A percentile compares a stretch with the other conserved stretches of the same genome.
phyloP scores from a whole-genome alignment of 495 filamentous ascomycete species.

The Penicillium coffeae region DNA sequence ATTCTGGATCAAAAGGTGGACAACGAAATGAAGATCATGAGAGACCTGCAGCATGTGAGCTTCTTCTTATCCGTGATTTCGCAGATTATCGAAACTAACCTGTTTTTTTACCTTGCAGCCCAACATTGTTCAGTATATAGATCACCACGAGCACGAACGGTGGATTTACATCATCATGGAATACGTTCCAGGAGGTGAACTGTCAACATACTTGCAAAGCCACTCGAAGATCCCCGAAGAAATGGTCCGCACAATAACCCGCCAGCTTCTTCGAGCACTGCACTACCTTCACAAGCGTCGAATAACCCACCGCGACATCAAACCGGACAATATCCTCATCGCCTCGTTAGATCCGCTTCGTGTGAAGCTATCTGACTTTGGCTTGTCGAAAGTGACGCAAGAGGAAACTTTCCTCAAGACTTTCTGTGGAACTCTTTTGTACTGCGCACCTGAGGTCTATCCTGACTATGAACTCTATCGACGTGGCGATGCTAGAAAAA shows the following conservation, averaged over 20 bases:
- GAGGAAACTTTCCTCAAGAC: constrained; percentile 91
- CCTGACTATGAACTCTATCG: constrained; percentile 64
- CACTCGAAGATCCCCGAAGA: constrained; percentile 61
- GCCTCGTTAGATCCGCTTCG: constrained; percentile 63
- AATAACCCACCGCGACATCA: constrained; percentile 96
- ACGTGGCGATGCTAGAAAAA: constrained; percentile 43
- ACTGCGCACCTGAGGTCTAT: constrained; percentile 96
- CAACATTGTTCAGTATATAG: constrained; percentile 88
- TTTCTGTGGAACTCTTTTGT: constrained; percentile 92
- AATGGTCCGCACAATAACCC: constrained; percentile 63
- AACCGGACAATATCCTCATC: constrained; percentile 95
- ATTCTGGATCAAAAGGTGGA: constrained; percentile 79
- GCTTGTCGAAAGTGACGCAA: constrained; percentile 86
- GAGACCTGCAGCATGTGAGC: constrained; percentile 74
- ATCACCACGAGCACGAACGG: constrained; percentile 71
- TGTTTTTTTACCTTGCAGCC: constrained; percentile 44
- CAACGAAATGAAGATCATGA: constrained; percentile 95
- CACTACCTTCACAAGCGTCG: constrained; percentile 80
- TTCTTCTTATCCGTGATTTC: not conserved
- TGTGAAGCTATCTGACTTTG: constrained; percentile 95
- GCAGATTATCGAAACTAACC: not conserved
- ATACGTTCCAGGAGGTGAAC: constrained; percentile 77
- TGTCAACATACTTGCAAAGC: constrained; percentile 64
- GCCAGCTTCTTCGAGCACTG: constrained; percentile 75
- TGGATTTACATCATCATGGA: constrained; percentile 97